Evolutionary conservation across 176 grass and related monocot genomes (phyloP), one percentile per base, ranked within the genome.

Genomic region (Musa schizocarpa): DNA sequence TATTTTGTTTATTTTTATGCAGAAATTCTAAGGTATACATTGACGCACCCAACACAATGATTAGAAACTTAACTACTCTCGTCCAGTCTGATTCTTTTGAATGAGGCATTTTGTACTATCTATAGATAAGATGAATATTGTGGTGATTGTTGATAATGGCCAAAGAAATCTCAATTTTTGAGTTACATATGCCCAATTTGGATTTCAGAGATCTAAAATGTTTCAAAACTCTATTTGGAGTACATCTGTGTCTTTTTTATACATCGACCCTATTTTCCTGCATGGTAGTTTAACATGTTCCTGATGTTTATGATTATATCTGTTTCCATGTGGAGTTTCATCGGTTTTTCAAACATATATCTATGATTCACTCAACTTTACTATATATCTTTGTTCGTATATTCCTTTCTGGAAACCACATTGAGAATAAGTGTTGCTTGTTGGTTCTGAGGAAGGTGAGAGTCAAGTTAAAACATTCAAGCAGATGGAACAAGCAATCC

Each of bases 401-500:
- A 65, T 70, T 9, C 50, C 50, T n/a, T n/a, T 50, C 12, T 16
- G 16, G 14, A 70, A 70, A 71, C 52, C 48, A 52, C 9, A 11
- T 71, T 21, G 43, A 20, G 1, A 51, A 11, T 48, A 51, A 71
- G 0, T 71, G 68, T 49, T 73, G 34, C 34, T 43, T 43, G 34
- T 43, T 43, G 34, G 43, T 72, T 52, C 76, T 25, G 23, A 69
- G 10, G 67, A 48, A 49, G 81, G 23, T 8, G 8, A 3, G 10
- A 63, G 16, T 55, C 29, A 67, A 57, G 25, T 14, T 8, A 76
- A 89, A 82, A 63, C 73, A 9, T 24, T n/a, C 56, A 59, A 73
- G 63, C 56, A 70, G 63, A 62, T 56, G 77, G 82, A 79, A 59
- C 76, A 83, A 49, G 29, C 3, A 9, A 88, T 82, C 27, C 79